phyloP scores from a whole-genome alignment of 495 filamentous ascomycete genomes.

The Hypoxylon fragiforme region DNA sequence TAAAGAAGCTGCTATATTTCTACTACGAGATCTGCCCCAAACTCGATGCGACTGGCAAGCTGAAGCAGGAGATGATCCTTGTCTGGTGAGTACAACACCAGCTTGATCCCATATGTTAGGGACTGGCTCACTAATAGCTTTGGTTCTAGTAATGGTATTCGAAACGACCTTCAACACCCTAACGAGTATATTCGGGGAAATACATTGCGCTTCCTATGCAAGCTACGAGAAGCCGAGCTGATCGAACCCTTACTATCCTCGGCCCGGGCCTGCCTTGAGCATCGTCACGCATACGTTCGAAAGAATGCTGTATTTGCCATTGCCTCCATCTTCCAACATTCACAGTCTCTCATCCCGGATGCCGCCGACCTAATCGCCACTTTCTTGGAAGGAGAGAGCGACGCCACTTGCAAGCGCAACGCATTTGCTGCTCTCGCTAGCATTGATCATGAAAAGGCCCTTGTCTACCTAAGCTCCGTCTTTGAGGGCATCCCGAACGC shows the following conservation, averaged over 20 bases:
- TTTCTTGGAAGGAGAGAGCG: constrained; percentile 90
- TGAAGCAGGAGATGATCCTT: constrained; percentile 99
- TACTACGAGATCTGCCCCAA: constrained; percentile 99
- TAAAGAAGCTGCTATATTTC: constrained; percentile 98
- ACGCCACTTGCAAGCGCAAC: constrained; percentile 97
- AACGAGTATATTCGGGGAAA: constrained; percentile 99
- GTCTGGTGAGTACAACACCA: constrained; percentile 73
- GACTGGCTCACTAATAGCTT: constrained; percentile 19
- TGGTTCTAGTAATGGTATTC: constrained; percentile 84
- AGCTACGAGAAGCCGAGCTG: constrained; percentile 92
- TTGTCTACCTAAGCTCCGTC: constrained; percentile 85
- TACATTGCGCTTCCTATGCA: constrained; percentile 94
- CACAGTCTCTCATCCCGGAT: constrained; percentile 90
- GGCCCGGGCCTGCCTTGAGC: constrained; percentile 86
- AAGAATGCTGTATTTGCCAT: constrained; percentile 98
- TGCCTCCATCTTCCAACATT: constrained; percentile 89
- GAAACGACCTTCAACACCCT: constrained; percentile 93
- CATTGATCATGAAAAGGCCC: constrained; percentile 90
- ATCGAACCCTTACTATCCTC: constrained; percentile 94
- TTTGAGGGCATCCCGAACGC: constrained; percentile 94
- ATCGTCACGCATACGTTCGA: constrained; percentile 94
- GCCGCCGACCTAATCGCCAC: constrained; percentile 88
- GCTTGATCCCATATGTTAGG: background rate
- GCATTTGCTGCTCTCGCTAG: constrained; percentile 89
- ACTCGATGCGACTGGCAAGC: constrained; percentile 83